Conservation (phyloP, 306 rosid genomes). For the Cercis canadensis region DNA sequence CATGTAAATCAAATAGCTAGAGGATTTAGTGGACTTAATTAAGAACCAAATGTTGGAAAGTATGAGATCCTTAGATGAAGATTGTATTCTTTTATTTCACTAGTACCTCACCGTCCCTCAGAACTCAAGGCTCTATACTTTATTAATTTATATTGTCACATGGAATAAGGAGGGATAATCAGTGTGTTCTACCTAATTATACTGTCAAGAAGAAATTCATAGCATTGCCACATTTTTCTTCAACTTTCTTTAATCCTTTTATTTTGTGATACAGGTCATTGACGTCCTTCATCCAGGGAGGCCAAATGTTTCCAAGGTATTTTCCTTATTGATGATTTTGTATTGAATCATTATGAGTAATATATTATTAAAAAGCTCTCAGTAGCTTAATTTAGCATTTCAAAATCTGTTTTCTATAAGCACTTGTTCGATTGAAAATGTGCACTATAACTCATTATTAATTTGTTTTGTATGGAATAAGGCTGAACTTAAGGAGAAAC, state of each 20-base stretch:
- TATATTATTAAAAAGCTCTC: neutral
- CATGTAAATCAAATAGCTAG: neutral
- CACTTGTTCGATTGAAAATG: neutral
- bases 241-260: neutral
- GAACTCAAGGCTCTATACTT: neutral
- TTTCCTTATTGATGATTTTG: neutral
- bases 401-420: neutral
- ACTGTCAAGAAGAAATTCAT: neutral
- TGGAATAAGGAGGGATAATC: neutral
- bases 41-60: no score
- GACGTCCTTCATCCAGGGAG: conserved; percentile 96
- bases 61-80: no score
- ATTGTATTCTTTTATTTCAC: neutral
- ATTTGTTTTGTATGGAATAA: conserved; percentile 31
- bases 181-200: neutral
- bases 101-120: neutral
- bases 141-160: neutral
- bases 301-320: conserved; percentile 90
- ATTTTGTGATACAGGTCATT: conserved; percentile 53
- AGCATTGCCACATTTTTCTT: neutral
- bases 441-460: neutral
- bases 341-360: neutral
- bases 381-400: neutral
- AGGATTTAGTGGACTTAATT: neutral
- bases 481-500: conserved; percentile 96